A percentile compares a stretch with the other conserved stretches of the same genome.
Conservation (phyloP, 306 rosid species). For the Pyrus bretschneideri region DNA sequence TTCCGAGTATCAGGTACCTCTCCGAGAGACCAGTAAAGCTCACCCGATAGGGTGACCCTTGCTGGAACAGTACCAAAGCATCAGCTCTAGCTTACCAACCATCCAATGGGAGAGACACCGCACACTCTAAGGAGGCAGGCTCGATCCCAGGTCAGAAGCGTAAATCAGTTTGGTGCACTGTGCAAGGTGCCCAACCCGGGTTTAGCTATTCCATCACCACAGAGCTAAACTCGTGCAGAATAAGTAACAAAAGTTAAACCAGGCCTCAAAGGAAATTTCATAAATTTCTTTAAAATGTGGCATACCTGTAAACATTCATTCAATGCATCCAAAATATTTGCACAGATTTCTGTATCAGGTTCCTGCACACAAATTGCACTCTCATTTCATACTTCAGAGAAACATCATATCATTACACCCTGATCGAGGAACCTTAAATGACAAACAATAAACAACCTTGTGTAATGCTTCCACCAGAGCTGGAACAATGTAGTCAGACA, state of each 20-base stretch:
- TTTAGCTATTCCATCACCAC: background rate
- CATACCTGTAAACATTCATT: slow-evolving; percentile 92
- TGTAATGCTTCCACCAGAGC: slow-evolving; percentile 97
- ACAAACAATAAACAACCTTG: slow-evolving; percentile 38
- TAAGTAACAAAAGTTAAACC: background rate
- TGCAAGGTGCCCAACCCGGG: background rate
- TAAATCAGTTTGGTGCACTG: background rate
- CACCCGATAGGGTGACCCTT: background rate
- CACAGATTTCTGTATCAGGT: slow-evolving; percentile 97
- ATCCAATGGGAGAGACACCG: background rate
- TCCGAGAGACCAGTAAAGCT: background rate
- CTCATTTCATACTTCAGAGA: slow-evolving; percentile 13
- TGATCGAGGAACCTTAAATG: background rate
- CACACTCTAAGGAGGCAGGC: background rate
- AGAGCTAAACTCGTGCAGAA: background rate
- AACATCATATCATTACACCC: background rate
- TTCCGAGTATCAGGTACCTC: background rate
- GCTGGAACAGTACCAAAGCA: background rate
- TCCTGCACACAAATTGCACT: slow-evolving; percentile 54
- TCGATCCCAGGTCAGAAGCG: background rate
- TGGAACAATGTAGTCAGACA: slow-evolving; percentile 81
- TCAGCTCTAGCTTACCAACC: background rate
- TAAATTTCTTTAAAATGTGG: background rate
- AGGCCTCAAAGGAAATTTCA: background rate
- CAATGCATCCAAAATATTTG: slow-evolving; percentile 85